phyloP scores from a whole-genome alignment of 345 rosid genomes.

The Citrus unshiu region DNA sequence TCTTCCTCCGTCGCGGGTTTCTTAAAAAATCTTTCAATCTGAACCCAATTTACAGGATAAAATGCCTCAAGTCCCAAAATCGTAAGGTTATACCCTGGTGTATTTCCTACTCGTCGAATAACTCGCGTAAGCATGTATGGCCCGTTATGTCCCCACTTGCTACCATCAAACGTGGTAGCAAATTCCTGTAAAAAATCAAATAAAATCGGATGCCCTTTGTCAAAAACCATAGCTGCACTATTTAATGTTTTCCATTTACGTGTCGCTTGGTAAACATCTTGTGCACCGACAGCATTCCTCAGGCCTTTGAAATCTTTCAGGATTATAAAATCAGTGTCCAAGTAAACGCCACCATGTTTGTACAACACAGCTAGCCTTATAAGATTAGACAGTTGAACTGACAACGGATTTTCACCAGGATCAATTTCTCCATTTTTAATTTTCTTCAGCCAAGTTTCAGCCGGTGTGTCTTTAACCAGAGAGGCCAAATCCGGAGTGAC shows the following conservation, averaged over 20 bases:
- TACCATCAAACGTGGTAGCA: conserved; percentile 60
- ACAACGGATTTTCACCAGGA: conserved; percentile 49
- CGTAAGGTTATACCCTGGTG: conserved; percentile 32
- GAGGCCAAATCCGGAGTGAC: conserved; percentile 48
- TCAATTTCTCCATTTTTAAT: conserved; percentile 48
- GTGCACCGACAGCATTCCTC: conserved; percentile 63
- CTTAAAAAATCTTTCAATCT: conserved; percentile 43
- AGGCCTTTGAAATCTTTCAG: conserved; percentile 41
- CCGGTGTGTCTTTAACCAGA: conserved; percentile 50
- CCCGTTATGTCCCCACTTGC: conserved; percentile 69
- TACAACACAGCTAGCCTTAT: conserved; percentile 49
- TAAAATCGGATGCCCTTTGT: conserved; percentile 47
- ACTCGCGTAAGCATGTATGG: conserved; percentile 62
- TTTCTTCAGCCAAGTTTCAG: conserved; percentile 53
- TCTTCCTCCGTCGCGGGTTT: conserved; percentile 38
- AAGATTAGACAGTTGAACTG: conserved; percentile 63
- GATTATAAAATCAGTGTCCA: conserved; percentile 71
- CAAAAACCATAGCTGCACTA: conserved; percentile 56
- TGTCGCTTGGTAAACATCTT: conserved; percentile 33
- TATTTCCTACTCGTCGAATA: conserved; percentile 29
- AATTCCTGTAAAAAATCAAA: conserved; percentile 51
- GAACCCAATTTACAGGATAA: conserved; percentile 62
- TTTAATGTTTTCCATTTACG: conserved; percentile 60
- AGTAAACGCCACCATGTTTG: conserved; percentile 68
- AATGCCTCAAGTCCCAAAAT: conserved; percentile 60